Evolutionary conservation across 305 asterid genomes (phyloP).

Genomic region (Fraxinus sp.): DNA sequence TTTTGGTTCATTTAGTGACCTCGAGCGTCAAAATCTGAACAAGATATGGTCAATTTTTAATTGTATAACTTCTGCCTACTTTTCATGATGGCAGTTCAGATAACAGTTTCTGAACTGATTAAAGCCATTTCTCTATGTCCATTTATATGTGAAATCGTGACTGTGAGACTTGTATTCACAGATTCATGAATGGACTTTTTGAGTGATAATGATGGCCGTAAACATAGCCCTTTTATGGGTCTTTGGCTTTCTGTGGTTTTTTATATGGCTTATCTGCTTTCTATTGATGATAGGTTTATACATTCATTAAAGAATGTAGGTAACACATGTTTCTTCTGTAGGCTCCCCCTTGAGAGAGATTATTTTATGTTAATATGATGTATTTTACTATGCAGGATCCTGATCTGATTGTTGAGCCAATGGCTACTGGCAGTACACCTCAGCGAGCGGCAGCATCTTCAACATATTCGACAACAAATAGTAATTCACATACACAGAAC

Average conservation of each 20-base stretch:
- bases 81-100: not conserved
- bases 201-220: not conserved
- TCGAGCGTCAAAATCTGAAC: not conserved
- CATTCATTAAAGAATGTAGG: not conserved
- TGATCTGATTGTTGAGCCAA: slow-evolving; percentile 81
- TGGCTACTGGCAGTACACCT: slow-evolving; percentile 53
- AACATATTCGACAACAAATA: slow-evolving; percentile 47
- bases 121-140: not conserved
- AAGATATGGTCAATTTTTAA: not conserved
- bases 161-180: not conserved
- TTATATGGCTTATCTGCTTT: slow-evolving; percentile 3
- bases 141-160: not conserved
- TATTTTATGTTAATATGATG: slow-evolving; percentile 10
- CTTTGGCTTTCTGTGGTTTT: slow-evolving; percentile 17
- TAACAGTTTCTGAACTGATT: not conserved
- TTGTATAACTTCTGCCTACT: not conserved
- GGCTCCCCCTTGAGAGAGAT: not conserved
- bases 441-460: slow-evolving; percentile 57
- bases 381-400: slow-evolving; percentile 55
- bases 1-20: not conserved
- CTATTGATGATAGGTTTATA: not conserved
- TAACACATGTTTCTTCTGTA: slow-evolving; percentile 9
- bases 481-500: slow-evolving; percentile 46
- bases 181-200: not conserved
- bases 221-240: not conserved